A percentile compares a stretch with the other conserved stretches of the same genome.
Evolutionary conservation across 2,329 filamentous ascomycete species (phyloP).

Genomic region (Orbilia ellipsospora): DNA sequence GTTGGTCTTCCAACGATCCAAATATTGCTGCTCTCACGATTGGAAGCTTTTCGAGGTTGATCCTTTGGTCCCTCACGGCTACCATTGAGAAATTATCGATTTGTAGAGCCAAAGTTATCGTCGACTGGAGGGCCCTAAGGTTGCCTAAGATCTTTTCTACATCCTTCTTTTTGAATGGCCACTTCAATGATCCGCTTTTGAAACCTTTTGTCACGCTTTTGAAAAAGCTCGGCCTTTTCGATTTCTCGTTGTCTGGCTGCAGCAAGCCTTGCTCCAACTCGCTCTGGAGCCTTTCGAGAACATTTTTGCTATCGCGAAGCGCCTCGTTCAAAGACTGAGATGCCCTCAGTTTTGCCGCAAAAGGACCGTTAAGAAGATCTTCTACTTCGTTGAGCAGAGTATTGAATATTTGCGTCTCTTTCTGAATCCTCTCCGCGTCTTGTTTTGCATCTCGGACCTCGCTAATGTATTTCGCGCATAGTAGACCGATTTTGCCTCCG

Average conservation of each 20-base stretch:
- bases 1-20: slow-evolving; percentile 54
- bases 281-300: neutral
- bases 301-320: neutral
- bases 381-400: slow-evolving; percentile 12
- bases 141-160: slow-evolving; percentile 2
- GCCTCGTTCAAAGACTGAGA: neutral
- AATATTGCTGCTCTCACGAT: slow-evolving; percentile 54
- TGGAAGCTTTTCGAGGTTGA: slow-evolving; percentile 17
- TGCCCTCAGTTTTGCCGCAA: slow-evolving; percentile 4
- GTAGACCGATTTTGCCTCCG: slow-evolving; percentile 24
- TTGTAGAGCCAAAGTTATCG: slow-evolving; percentile 9
- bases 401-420: slow-evolving; percentile 5
- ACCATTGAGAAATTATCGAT: slow-evolving; percentile 16
- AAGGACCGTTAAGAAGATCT: slow-evolving; percentile 1
- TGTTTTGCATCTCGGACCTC: slow-evolving; percentile 25
- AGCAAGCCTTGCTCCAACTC: slow-evolving; percentile 9
- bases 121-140: neutral
- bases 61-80: slow-evolving; percentile 5
- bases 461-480: slow-evolving; percentile 36
- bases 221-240: neutral
- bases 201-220: neutral
- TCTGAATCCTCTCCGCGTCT: slow-evolving; percentile 13
- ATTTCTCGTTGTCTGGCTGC: neutral
- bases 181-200: slow-evolving; percentile 4
- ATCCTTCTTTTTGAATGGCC: slow-evolving; percentile 22